Percentiles rank a stretch among this genome's conserved stretches.
These are phyloP conservation scores for Colletotrichum noveboracense DNA, from an alignment of 2,329 filamentous ascomycete genomes.

Conservation along the genomic window DNA sequence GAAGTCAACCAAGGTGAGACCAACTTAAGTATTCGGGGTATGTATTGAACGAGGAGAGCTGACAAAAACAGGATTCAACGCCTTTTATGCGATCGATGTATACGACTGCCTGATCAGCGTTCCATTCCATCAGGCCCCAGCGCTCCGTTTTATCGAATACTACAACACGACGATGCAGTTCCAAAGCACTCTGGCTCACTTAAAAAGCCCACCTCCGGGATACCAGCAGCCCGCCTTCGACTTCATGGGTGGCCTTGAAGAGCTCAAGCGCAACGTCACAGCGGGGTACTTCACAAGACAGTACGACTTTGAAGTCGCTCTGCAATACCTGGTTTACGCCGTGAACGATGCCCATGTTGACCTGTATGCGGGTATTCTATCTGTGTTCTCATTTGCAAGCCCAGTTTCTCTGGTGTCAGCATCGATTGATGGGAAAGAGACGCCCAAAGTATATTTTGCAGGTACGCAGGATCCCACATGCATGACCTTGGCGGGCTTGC, in stretches of 20 bases:
- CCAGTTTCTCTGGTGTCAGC: background rate
- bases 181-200: background rate
- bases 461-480: background rate
- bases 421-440: conserved; percentile 1
- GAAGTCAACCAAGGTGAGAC: background rate
- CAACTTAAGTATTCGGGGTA: background rate
- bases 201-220: background rate
- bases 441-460: background rate
- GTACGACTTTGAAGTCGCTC: background rate
- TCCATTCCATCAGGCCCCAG: background rate
- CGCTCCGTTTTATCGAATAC: conserved; percentile 9
- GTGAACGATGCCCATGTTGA: background rate
- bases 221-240: conserved; percentile 8
- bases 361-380: background rate
- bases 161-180: conserved; percentile 13
- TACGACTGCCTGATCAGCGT: conserved; percentile 2
- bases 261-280: background rate
- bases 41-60: background rate
- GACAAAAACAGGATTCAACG: background rate
- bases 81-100: background rate
- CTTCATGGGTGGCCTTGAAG: background rate
- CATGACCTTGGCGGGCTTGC: background rate
- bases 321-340: background rate
- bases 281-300: background rate
- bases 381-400: conserved; percentile 1